Base-by-base conservation (phyloP, 2,329 filamentous ascomycete species). In the Phoma sp. region DNA sequence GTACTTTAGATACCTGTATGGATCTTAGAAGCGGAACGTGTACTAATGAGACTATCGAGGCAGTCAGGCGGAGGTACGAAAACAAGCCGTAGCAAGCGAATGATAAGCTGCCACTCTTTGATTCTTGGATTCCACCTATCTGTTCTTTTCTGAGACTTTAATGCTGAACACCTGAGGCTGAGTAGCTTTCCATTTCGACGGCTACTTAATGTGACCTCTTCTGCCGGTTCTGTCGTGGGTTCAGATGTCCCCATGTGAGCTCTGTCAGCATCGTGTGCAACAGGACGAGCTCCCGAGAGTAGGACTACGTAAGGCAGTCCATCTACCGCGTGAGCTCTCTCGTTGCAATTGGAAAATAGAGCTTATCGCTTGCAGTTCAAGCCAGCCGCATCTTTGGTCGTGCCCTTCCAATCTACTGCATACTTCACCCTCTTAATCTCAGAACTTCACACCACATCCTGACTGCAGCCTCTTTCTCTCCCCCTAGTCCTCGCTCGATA, bases 371-470 rank as follows among this genome's bases (percentile, higher is more conserved):
- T 2, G 19, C 9, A 22, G 10, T 19, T 38, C 36, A 38, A 38
- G 7, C 17, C 7, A 38, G 17, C 2, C 36, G 21, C 19, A 15
- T 24, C 4, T 22, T 4, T 12, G 10, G 21, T 2, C 12, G 10
- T 24, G 22, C 2, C 17, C 6, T 4, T 6, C 19, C 17, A 38
- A 9, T 6, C 17, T 12, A 19, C 25, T 31, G 13, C 27, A 9
- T 17, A 9, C 13, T 31, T 69, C 62, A 72, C 8, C 62, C 64
- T 37, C 70, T 58, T 35, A 70, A 49, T 32, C 60, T 66, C 43
- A 74, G 49, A n/a, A 64, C 56, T 31, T 72, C 71, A 33, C 70
- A 73, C 72, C 72, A 74, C 64, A 73, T 69, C 31, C 67, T 60
- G 43, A 72, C 67, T 4, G 47, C 44, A 13, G 64, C 61, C 15